Evolutionary conservation across 495 filamentous ascomycete genomes (phyloP).

Genomic region (Paragyromitra xinjiangensis): DNA sequence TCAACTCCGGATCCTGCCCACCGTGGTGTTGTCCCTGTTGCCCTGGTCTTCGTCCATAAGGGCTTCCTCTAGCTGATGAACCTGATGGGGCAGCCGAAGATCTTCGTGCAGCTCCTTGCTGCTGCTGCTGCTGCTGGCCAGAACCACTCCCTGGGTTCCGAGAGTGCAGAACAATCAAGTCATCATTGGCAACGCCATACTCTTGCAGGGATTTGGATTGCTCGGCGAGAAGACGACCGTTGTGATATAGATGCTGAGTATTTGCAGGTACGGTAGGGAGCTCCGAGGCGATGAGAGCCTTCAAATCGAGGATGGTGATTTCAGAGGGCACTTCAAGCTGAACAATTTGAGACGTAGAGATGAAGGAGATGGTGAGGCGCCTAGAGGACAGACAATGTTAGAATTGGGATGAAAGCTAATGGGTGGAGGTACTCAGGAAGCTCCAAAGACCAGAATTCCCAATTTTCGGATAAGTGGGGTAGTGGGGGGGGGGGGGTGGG

Average conservation of each 20-base stretch:
- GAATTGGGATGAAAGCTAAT: constrained; percentile 15
- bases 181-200: constrained; percentile 83
- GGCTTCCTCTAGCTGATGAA: constrained; percentile 21
- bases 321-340: constrained; percentile 80
- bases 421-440: background rate
- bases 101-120: constrained; percentile 46
- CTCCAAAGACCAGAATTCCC: constrained; percentile 13
- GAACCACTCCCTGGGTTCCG: constrained; percentile 59
- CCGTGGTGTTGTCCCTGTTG: constrained; percentile 60
- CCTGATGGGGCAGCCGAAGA: constrained; percentile 15
- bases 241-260: constrained; percentile 82
- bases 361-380: constrained; percentile 88
- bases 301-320: constrained; percentile 86
- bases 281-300: constrained; percentile 77
- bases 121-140: constrained; percentile 60
- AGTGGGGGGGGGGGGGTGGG: constrained; percentile 35
- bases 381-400: constrained; percentile 59
- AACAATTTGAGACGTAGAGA: constrained; percentile 70
- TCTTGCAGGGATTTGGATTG: constrained; percentile 81
- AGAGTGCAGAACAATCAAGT: constrained; percentile 89
- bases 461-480: constrained; percentile 45
- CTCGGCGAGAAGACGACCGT: constrained; percentile 80
- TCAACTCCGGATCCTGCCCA: constrained; percentile 77
- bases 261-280: constrained; percentile 63
- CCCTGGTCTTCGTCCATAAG: constrained; percentile 37